These are phyloP conservation scores for Quercus glauca DNA, from an alignment of 306 rosid genomes.

Conservation along the genomic window DNA sequence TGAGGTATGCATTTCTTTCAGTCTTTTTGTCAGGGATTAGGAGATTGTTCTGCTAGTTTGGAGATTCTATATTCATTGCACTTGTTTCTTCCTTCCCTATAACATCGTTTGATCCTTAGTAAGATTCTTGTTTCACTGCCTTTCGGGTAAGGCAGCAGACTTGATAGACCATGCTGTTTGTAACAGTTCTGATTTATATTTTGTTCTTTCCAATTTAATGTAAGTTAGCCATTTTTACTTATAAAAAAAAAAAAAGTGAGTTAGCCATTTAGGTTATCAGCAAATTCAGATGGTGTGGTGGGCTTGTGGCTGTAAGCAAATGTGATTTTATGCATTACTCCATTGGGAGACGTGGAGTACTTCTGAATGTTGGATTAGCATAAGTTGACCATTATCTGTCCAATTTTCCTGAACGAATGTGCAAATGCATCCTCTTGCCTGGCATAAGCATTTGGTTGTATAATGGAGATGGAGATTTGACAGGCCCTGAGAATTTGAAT, in stretches of 20 bases:
- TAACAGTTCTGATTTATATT: neutral
- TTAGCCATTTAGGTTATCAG: neutral
- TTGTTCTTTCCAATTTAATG: neutral
- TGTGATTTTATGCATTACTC: neutral
- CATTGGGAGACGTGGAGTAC: neutral
- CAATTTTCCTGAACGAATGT: neutral
- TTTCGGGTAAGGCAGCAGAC: neutral
- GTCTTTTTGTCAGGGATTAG: neutral
- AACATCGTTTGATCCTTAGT: neutral
- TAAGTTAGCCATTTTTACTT: neutral
- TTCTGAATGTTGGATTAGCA: neutral
- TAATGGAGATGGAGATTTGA: neutral
- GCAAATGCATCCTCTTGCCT: too few relatives aligned
- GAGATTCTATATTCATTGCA: neutral
- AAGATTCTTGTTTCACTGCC: neutral
- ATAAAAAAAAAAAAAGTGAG: neutral
- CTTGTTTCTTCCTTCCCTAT: neutral
- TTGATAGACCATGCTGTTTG: neutral
- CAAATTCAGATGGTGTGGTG: neutral
- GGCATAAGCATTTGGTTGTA: neutral
- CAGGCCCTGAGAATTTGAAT: neutral
- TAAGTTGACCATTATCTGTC: neutral
- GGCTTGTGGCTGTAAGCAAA: neutral
- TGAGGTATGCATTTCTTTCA: neutral
- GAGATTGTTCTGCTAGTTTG: neutral